phyloP scores from a whole-genome alignment of 768 basidiomycete species.

The Pleurotus djamor region DNA sequence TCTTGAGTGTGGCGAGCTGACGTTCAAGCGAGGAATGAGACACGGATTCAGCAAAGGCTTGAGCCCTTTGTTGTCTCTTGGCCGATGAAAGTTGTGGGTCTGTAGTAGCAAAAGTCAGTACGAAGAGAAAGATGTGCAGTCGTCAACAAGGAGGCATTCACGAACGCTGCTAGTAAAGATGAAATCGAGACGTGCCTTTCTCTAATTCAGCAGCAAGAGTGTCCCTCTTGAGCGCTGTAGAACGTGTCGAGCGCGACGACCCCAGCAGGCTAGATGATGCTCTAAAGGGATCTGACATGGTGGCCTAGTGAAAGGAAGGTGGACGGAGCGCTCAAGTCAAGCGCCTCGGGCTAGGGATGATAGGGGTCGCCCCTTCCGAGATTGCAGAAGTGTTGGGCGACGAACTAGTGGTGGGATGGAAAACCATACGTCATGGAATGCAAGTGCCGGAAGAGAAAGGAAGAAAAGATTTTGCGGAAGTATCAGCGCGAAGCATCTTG shows the following conservation, averaged over 20 bases:
- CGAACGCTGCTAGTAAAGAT: too few species aligned
- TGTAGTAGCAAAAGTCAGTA: conserved; percentile 20
- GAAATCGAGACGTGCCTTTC: conserved; percentile 37
- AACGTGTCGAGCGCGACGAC: conserved; percentile 10
- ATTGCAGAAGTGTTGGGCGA: too few species aligned
- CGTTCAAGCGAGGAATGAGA: conserved; percentile 65
- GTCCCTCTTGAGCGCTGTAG: conserved; percentile 51
- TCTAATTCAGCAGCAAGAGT: conserved; percentile 40
- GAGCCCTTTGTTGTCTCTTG: conserved; percentile 66
- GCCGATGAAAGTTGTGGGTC: conserved; percentile 66
- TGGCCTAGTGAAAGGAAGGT: too few species aligned
- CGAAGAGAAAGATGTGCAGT: not conserved
- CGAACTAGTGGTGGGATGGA: too few species aligned
- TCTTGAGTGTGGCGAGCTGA: conserved; percentile 61
- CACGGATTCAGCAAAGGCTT: conserved; percentile 60
- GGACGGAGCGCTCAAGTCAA: too few species aligned
- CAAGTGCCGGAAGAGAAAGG: too few species aligned
- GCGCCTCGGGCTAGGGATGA: too few species aligned
- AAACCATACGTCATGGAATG: too few species aligned
- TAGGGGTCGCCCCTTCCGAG: too few species aligned
- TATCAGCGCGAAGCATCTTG: too few species aligned
- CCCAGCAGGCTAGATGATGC: not conserved
- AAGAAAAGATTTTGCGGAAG: too few species aligned
- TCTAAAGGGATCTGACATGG: not conserved
- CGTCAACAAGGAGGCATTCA: not conserved